These are phyloP conservation scores for Aspergillus aculeatus DNA, from an alignment of 2,329 filamentous ascomycete species.

Conservation along the genomic window DNA sequence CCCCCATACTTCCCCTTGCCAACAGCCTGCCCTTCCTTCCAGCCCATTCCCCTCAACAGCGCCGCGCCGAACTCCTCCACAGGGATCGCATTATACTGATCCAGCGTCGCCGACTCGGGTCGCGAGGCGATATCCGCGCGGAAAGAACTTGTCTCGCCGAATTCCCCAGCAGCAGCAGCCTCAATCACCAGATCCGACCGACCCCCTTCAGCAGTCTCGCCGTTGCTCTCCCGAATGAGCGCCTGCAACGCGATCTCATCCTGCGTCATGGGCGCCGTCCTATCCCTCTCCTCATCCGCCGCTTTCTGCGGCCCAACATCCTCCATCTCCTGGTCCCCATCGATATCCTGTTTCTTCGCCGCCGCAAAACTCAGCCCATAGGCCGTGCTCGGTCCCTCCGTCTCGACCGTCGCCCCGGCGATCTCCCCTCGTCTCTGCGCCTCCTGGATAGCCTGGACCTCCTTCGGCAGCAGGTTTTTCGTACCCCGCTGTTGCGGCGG, in stretches of 20 bases:
- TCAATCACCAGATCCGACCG: constrained; percentile 56
- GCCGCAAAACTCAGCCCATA: constrained; percentile 55
- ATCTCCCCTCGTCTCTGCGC: constrained; percentile 36
- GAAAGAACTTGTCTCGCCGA: constrained; percentile 59
- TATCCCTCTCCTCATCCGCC: constrained; percentile 12
- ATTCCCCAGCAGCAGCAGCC: constrained; percentile 31
- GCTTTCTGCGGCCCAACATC: constrained; percentile 14
- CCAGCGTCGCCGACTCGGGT: constrained; percentile 72
- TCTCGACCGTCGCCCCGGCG: constrained; percentile 41
- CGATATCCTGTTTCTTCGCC: too few relatives aligned
- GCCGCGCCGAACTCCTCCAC: constrained; percentile 94
- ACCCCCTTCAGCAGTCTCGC: constrained; percentile 33
- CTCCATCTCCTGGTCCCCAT: constrained; percentile 29
- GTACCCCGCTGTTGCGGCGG: constrained; percentile 55
- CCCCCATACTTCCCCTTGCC: constrained; percentile 54
- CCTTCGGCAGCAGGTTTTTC: constrained; percentile 60
- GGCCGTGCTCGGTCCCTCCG: constrained; percentile 52
- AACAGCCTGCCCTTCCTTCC: constrained; percentile 69
- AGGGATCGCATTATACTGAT: constrained; percentile 83
- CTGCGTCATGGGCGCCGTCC: constrained; percentile 47
- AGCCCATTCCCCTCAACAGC: constrained; percentile 88
- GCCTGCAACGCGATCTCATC: constrained; percentile 67
- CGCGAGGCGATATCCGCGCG: constrained; percentile 67
- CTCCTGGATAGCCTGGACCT: constrained; percentile 52
- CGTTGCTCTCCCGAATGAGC: constrained; percentile 57